A percentile compares a stretch with the other conserved stretches of the same genome.
Evolutionary conservation across 1,139 yeast species (phyloP).

Genomic region (Pichia sp.): DNA sequence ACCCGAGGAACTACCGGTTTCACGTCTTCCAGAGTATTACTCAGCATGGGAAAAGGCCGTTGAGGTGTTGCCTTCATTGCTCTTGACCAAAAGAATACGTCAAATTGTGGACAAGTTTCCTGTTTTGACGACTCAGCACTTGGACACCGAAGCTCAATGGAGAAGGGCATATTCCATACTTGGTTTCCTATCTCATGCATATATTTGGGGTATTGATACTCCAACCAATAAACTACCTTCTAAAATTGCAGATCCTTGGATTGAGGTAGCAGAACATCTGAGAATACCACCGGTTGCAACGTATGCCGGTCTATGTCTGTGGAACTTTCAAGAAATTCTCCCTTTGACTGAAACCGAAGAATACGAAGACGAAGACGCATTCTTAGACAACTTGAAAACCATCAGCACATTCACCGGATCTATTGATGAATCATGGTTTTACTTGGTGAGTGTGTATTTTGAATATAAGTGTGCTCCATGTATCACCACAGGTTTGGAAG

Average conservation of each 20-base stretch:
- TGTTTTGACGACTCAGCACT: constrained; percentile 35
- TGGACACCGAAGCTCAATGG: constrained; percentile 40
- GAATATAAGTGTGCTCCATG: constrained; percentile 75
- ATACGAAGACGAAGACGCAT: constrained; percentile 31
- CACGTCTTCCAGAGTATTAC: constrained; percentile 49
- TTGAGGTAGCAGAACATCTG: constrained; percentile 46
- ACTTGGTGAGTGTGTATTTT: constrained; percentile 77
- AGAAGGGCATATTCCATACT: constrained; percentile 76
- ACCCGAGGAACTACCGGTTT: constrained; percentile 60
- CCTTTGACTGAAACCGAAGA: constrained; percentile 28
- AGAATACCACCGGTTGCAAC: constrained; percentile 83
- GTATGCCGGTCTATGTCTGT: constrained; percentile 77
- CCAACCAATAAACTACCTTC: constrained; percentile 63
- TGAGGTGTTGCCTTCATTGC: constrained; percentile 59
- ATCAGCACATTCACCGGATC: constrained; percentile 84
- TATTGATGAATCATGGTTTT: constrained; percentile 91
- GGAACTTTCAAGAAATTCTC: constrained; percentile 71
- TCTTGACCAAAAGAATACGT: constrained; percentile 59
- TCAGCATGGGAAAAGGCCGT: constrained; percentile 73
- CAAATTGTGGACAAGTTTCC: constrained; percentile 53
- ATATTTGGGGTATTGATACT: constrained; percentile 68
- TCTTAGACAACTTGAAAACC: constrained; percentile 63
- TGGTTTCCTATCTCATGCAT: constrained; percentile 78
- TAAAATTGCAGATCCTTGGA: constrained; percentile 63
- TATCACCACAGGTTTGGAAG: constrained; percentile 49